A percentile compares a stretch with the other conserved stretches of the same genome.
Evolutionary conservation across 352 stramenopile genomes (phyloP).

Genomic region (Paralagenidium karlingii): DNA sequence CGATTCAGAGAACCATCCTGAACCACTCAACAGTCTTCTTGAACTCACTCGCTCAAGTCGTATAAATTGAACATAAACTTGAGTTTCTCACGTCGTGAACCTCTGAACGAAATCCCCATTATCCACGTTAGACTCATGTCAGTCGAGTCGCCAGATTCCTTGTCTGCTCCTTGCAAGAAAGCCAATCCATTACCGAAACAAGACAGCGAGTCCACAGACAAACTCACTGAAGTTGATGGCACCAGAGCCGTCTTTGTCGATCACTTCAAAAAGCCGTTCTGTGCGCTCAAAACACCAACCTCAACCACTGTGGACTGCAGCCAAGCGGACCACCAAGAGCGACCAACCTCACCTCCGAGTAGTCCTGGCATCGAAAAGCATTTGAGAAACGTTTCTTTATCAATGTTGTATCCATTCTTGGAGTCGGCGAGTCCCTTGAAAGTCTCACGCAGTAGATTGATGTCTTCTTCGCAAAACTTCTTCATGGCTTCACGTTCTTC

Average conservation of each 20-base stretch:
- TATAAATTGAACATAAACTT: constrained; percentile 91
- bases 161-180: no score
- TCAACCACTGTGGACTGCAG: not conserved
- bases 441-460: constrained; percentile 61
- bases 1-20: not conserved
- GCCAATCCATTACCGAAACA: no score
- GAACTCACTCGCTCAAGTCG: constrained; percentile 67
- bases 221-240: constrained; percentile 89
- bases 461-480: constrained; percentile 65
- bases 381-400: constrained; percentile 92
- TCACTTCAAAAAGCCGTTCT: constrained; percentile 87
- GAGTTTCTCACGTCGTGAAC: constrained; percentile 83
- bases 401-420: constrained; percentile 55
- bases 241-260: constrained; percentile 84
- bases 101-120: no score
- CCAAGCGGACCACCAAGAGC: not conserved
- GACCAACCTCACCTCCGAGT: constrained; percentile 39
- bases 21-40: not conserved
- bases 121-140: no score
- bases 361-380: constrained; percentile 86
- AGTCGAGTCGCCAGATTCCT: no score
- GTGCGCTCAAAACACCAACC: not conserved
- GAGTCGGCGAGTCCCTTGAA: constrained; percentile 60
- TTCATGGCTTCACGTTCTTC: constrained; percentile 62
- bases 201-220: constrained; percentile 78